A percentile compares a stretch with the other conserved stretches of the same genome.
phyloP scores from a whole-genome alignment of 139 green algal species.

The Mesotaenium endlicherianum region DNA sequence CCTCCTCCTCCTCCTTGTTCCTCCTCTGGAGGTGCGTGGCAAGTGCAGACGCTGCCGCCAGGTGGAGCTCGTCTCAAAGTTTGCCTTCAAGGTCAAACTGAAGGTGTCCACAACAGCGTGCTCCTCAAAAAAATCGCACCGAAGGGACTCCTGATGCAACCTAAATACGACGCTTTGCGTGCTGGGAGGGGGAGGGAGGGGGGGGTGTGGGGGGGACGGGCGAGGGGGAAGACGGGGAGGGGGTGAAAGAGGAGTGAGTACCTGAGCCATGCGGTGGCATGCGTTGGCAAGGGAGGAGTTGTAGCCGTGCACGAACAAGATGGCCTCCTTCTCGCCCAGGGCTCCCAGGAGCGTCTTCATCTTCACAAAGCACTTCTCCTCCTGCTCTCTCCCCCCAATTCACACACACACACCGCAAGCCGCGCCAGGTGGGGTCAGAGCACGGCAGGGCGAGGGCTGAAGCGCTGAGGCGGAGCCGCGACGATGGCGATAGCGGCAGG shows the following conservation, averaged over 20 bases:
- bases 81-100: no score
- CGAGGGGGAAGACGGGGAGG: background rate
- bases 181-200: background rate
- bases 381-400: background rate
- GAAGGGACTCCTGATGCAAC: no score
- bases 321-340: conserved; percentile 4
- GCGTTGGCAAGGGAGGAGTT: conserved; percentile 4
- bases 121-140: no score
- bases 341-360: background rate
- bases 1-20: no score
- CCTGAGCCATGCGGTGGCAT: conserved; percentile 6
- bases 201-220: background rate
- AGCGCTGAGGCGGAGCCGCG: no score
- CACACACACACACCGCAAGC: background rate
- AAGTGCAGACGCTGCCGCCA: no score
- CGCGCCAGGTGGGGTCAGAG: background rate
- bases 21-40: no score
- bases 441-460: background rate
- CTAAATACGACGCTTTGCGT: background rate
- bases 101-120: no score
- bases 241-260: background rate
- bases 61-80: no score
- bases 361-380: background rate
- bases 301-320: conserved; percentile 24
- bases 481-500: no score